Conservation (phyloP, 164 flowering plant genomes). For the Brasenia schreberi region DNA sequence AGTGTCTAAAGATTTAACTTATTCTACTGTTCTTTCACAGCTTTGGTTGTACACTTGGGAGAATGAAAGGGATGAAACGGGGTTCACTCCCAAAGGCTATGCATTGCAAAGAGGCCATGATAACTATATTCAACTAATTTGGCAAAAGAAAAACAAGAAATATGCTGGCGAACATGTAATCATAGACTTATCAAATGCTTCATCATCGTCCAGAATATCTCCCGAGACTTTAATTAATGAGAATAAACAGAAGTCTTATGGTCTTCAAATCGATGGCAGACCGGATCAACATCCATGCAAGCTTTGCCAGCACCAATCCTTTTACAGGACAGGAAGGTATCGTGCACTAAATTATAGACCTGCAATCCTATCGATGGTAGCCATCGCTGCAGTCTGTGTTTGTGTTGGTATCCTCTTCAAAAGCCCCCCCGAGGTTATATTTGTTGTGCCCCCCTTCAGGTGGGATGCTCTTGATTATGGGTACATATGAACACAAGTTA, state of each 20-base stretch:
- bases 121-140: slow-evolving; percentile 55
- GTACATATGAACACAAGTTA: neutral
- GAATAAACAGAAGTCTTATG: neutral
- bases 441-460: slow-evolving; percentile 41
- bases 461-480: slow-evolving; percentile 41
- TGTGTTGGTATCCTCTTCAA: slow-evolving; percentile 70
- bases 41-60: slow-evolving; percentile 47
- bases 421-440: slow-evolving; percentile 50
- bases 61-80: slow-evolving; percentile 40
- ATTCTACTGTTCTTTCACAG: neutral
- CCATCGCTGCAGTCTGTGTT: slow-evolving; percentile 86
- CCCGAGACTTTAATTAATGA: neutral
- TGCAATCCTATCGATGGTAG: slow-evolving; percentile 70
- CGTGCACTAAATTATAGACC: slow-evolving; percentile 51
- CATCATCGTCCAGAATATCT: slow-evolving; percentile 7
- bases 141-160: slow-evolving; percentile 34
- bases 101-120: slow-evolving; percentile 48
- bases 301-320: slow-evolving; percentile 28
- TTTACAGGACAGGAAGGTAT: slow-evolving; percentile 14
- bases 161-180: slow-evolving; percentile 30
- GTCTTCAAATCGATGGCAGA: neutral
- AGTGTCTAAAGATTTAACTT: neutral
- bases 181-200: slow-evolving; percentile 33
- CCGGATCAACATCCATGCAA: slow-evolving; percentile 23
- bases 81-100: slow-evolving; percentile 63